Conservation (phyloP, 345 rosid species). For the Melaleuca quinquenervia region DNA sequence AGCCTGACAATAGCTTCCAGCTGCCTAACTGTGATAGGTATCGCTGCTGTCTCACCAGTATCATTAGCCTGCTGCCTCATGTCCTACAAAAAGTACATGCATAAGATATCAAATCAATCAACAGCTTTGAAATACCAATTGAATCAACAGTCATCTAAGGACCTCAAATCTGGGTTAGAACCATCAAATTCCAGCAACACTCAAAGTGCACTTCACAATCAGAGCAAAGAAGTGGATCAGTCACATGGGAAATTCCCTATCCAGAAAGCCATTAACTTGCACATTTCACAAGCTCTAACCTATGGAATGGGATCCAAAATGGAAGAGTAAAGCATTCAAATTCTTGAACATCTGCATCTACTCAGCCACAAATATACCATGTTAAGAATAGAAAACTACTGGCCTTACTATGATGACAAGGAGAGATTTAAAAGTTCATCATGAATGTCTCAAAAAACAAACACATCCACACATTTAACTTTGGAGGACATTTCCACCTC, state of each 20-base stretch:
- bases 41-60: constrained; percentile 77
- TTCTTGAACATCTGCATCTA: background rate
- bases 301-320: background rate
- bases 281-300: background rate
- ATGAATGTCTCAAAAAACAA: background rate
- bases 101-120: background rate
- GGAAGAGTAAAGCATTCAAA: background rate
- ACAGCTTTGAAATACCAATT: background rate
- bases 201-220: background rate
- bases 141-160: background rate
- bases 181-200: background rate
- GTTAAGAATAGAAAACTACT: background rate
- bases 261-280: background rate
- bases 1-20: constrained; percentile 87
- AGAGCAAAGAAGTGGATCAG: background rate
- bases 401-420: background rate
- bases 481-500: background rate
- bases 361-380: background rate
- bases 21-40: constrained; percentile 92
- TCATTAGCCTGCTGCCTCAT: constrained; percentile 97
- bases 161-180: background rate
- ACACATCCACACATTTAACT: background rate
- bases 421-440: background rate
- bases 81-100: constrained; percentile 29
- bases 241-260: background rate